Conservation (phyloP, 108 stramenopile species). For the Poteriospumella lacustris region DNA sequence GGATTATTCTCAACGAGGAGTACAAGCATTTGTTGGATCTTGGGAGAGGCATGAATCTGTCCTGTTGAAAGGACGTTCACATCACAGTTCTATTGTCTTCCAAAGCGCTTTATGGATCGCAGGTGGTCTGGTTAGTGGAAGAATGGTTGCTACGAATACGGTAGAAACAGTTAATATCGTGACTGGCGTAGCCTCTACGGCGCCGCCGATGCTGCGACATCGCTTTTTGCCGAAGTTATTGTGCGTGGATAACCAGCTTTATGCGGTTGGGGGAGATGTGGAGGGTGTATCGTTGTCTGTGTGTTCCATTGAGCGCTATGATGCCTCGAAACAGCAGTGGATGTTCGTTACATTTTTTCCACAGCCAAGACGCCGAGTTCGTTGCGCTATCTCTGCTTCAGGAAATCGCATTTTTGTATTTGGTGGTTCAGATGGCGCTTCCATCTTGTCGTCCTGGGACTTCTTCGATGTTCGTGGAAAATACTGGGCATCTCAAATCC, state of each 20-base stretch:
- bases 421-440: not conserved
- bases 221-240: not conserved
- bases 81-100: not conserved
- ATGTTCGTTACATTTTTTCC: not conserved
- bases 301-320: not conserved
- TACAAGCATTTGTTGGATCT: not conserved
- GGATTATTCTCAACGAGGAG: not conserved
- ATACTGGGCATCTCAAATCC: not conserved
- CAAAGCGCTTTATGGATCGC: not conserved
- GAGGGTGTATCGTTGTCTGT: not conserved
- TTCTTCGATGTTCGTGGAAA: not conserved
- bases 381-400: not conserved
- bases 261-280: conserved; percentile 8
- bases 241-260: not conserved
- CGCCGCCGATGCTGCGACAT: not conserved
- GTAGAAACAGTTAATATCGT: not conserved
- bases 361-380: not conserved
- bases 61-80: not conserved
- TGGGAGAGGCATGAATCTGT: not conserved
- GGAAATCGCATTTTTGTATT: not conserved
- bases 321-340: not conserved
- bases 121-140: not conserved
- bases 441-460: not conserved
- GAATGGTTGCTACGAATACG: not conserved
- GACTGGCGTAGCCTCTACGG: not conserved